Evolutionary conservation across 768 basidiomycete genomes (phyloP).

Genomic region (Phylloporus sp.): DNA sequence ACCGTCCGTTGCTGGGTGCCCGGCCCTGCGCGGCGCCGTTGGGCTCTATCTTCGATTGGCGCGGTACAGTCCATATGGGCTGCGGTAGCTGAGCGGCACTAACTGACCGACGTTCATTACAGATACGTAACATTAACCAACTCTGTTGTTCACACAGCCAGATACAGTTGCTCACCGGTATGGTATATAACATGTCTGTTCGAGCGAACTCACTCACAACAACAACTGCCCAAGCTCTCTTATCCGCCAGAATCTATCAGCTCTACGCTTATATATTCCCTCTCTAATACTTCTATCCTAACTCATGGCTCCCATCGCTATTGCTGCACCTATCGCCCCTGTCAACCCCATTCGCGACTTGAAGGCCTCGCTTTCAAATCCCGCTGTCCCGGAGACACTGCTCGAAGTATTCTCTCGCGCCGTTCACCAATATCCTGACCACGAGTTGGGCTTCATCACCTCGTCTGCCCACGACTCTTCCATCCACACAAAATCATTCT

Average conservation of each 20-base stretch:
- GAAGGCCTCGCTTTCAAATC: not conserved
- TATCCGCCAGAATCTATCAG: not conserved
- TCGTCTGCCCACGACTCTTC: slow-evolving; percentile 25
- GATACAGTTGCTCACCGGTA: not conserved
- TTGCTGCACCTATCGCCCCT: not conserved
- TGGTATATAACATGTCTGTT: not conserved
- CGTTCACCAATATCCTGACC: slow-evolving; percentile 18
- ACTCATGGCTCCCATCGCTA: not conserved
- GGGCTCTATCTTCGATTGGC: not conserved
- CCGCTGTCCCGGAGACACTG: slow-evolving; percentile 2
- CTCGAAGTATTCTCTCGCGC: slow-evolving; percentile 20
- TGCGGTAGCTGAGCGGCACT: not conserved
- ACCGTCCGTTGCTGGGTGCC: not conserved
- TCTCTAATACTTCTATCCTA: not conserved
- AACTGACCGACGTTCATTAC: not conserved
- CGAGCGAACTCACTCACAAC: not conserved
- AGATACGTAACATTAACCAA: not conserved
- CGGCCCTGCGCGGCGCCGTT: too few species aligned
- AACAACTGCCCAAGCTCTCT: not conserved
- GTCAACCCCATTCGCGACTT: not conserved
- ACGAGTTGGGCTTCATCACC: slow-evolving; percentile 22
- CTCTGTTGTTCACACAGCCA: not conserved
- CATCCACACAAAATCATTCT: slow-evolving; percentile 17
- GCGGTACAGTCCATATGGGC: not conserved
- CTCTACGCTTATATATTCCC: not conserved